A percentile compares a stretch with the other conserved stretches of the same genome.
Conservation (phyloP, 2,329 filamentous ascomycete species). For the Penicillium sp. region DNA sequence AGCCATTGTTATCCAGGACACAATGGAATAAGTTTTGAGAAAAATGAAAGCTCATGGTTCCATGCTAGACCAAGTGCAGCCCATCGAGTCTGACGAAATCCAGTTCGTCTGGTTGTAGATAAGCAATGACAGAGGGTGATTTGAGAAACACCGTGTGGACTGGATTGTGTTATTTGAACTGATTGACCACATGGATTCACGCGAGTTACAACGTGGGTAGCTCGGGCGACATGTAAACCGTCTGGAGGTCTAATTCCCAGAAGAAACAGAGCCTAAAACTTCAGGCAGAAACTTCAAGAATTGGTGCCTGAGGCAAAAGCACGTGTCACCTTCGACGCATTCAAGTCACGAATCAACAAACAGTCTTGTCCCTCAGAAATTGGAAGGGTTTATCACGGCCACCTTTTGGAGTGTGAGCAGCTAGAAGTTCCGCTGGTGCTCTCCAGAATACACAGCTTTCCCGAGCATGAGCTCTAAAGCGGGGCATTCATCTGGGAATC, state of each 20-base stretch:
- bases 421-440: neutral
- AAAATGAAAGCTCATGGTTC: neutral
- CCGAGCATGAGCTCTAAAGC: neutral
- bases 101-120: neutral
- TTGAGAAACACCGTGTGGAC: neutral
- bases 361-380: neutral
- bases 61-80: neutral
- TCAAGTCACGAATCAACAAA: neutral
- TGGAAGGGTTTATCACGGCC: neutral
- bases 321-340: constrained; percentile 7
- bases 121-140: neutral
- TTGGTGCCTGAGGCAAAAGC: constrained; percentile 10
- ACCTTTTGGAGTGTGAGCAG: neutral
- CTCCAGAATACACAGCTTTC: neutral
- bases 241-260: neutral
- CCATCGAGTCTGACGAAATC: neutral
- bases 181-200: neutral
- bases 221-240: neutral
- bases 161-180: neutral
- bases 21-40: neutral
- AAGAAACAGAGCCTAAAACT: neutral
- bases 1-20: too few relatives aligned
- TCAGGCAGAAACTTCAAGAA: neutral
- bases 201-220: neutral
- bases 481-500: constrained; percentile 9